Percentiles rank a stretch among this genome's conserved stretches.
Evolutionary conservation across 208 protist genomes (phyloP).

Genomic region (Trypanosoma mega): DNA sequence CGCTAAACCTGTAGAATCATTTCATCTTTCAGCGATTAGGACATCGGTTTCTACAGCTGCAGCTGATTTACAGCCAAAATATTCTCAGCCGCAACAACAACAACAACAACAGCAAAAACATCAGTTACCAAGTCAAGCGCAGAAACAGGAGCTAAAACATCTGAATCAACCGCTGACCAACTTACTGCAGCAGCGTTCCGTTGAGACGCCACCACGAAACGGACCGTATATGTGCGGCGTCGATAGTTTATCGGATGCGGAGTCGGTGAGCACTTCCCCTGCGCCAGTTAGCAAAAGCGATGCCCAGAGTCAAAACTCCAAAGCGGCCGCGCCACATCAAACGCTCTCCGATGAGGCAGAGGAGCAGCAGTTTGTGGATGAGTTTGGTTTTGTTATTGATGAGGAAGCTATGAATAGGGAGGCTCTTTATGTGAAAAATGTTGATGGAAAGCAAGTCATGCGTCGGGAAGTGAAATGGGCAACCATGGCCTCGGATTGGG

Average conservation of each 20-base stretch:
- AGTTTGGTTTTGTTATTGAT: slow-evolving; percentile 90
- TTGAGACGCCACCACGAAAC: too few species aligned
- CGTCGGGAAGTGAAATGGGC: slow-evolving; percentile 90
- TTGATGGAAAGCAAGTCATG: slow-evolving; percentile 64
- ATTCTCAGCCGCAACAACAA: slow-evolving; percentile 35
- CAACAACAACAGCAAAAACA: too few species aligned
- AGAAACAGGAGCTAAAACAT: too few species aligned
- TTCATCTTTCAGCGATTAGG: background rate
- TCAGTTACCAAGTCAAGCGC: too few species aligned
- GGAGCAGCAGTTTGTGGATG: slow-evolving; percentile 79
- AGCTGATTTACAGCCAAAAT: slow-evolving; percentile 11
- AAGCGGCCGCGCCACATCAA: background rate
- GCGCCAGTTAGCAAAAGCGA: too few species aligned
- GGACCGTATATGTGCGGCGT: too few species aligned
- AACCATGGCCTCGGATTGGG: slow-evolving; percentile 88
- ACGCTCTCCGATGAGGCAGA: slow-evolving; percentile 40
- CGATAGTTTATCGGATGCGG: too few species aligned
- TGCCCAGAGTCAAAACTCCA: too few species aligned
- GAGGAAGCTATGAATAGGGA: slow-evolving; percentile 58
- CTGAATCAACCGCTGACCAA: too few species aligned
- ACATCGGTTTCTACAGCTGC: too few species aligned
- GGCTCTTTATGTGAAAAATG: slow-evolving; percentile 57
- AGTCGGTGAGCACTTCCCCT: too few species aligned
- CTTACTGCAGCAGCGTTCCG: too few species aligned
- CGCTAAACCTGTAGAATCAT: slow-evolving; percentile 19